A percentile compares a stretch with the other conserved stretches of the same genome.
Conservation (phyloP, 345 rosid species). For the Sonneratia caseolaris region DNA sequence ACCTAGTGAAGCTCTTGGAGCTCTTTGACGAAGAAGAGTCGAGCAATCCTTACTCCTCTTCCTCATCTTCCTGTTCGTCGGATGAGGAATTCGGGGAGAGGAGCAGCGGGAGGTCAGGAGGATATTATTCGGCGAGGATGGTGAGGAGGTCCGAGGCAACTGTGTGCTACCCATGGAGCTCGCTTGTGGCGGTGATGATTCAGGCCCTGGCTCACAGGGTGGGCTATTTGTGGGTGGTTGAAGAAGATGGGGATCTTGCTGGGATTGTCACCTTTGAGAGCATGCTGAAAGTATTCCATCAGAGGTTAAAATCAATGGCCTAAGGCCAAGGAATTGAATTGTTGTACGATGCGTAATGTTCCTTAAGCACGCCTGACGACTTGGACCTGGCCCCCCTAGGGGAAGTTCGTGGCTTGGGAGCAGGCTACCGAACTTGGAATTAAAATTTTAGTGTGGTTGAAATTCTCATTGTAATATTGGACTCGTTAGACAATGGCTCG, state of each 20-base stretch:
- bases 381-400: too few relatives aligned
- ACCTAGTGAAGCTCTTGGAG: constrained; percentile 22
- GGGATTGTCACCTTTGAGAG: constrained; percentile 47
- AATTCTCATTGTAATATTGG: too few relatives aligned
- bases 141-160: constrained; percentile 30
- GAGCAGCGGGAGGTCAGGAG: constrained; percentile 17
- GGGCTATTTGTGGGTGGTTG: constrained; percentile 47
- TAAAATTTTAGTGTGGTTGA: too few relatives aligned
- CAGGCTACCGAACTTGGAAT: too few relatives aligned
- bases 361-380: too few relatives aligned
- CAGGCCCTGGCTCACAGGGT: constrained; percentile 52
- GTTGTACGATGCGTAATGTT: too few relatives aligned
- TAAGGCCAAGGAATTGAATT: not conserved
- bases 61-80: constrained; percentile 23
- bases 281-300: constrained; percentile 41
- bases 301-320: constrained; percentile 21
- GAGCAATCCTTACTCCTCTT: constrained; percentile 7
- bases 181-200: constrained; percentile 56
- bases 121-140: constrained; percentile 20
- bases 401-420: too few relatives aligned
- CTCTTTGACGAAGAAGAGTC: constrained; percentile 36
- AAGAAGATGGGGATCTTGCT: constrained; percentile 30
- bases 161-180: constrained; percentile 47
- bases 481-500: too few relatives aligned
- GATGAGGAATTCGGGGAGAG: constrained; percentile 37